Percentiles rank a stretch among this genome's conserved stretches.
Conservation (phyloP, 139 green algal genomes). For the Chlamydomonas sp. region DNA sequence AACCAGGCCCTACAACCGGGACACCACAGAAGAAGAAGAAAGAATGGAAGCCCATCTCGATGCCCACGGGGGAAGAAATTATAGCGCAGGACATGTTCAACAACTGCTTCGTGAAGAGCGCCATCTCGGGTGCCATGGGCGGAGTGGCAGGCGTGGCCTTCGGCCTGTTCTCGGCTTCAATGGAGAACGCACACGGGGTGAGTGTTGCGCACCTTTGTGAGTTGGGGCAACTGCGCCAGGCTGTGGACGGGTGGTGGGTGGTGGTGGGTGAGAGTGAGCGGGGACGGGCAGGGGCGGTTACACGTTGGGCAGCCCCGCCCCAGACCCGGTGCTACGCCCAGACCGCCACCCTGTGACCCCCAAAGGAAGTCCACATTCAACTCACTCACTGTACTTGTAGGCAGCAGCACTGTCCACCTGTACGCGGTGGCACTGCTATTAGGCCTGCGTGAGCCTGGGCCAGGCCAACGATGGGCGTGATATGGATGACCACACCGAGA, state of each 20-base stretch:
- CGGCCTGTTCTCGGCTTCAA: conserved; percentile 85
- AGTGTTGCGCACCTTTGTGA: neutral
- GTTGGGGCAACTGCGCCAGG: no score
- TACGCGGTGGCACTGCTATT: no score
- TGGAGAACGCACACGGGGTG: conserved; percentile 70
- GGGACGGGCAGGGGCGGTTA: neutral
- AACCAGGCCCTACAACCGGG: neutral
- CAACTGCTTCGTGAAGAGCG: conserved; percentile 89
- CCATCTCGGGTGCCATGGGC: conserved; percentile 77
- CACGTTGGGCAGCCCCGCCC: no score
- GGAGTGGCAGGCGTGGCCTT: conserved; percentile 81
- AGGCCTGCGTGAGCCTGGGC: no score
- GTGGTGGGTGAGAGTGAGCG: neutral
- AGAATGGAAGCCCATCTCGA: conserved; percentile 50
- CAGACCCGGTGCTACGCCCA: no score
- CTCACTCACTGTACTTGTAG: no score
- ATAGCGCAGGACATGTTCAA: conserved; percentile 91
- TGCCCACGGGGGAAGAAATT: conserved; percentile 77
- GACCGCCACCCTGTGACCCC: no score
- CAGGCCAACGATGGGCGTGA: no score
- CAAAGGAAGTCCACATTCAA: no score
- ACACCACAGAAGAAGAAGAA: conserved; percentile 37
- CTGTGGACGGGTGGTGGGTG: neutral
- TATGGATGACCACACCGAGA: neutral
- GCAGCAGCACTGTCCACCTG: no score